Evolutionary conservation across 768 basidiomycete genomes (phyloP), one percentile per base, ranked within the genome.

Genomic region (Gloeostereum incarnatum): DNA sequence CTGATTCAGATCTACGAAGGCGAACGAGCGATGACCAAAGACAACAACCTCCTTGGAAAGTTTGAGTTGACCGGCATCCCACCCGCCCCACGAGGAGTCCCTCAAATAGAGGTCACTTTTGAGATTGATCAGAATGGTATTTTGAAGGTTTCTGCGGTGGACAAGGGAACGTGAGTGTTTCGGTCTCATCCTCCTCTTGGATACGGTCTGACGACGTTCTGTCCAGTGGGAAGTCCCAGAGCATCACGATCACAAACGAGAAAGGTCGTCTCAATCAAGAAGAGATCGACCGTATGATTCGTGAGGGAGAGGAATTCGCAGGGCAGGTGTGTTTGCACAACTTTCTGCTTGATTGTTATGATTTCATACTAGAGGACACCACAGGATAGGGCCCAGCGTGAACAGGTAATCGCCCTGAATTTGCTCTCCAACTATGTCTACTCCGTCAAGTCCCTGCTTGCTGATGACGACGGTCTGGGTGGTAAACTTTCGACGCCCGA

Each of bases 1-100:
- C 66, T 96, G 35, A 92, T 98, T 62, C 91, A 97, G 63, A 93
- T 98, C 47, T 97, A 71, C 59, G 93, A 97, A 73, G 92, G 93
- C 59, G 92, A 97, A 66, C 90, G 93, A 54, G 79, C 89, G 35
- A 66, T 94, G 54, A 96, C 93, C 49, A 94, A 93, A 78, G 94
- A 97, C 67, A 96, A 96, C 75, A 93, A 96, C 68, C 80, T 84
- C 35, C 84, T 98, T 49, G 93, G 93, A 64, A 91, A 91, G 61
- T 97, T 96, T 60, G 91, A 96, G 62, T 78, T 96, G 25, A 81
- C 76, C 31, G 58, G 86, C 42, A 94, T 98, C 44, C 92, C 93
- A 22, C 91, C 93, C 25, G 86, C 93, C 2, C 93, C 93, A 47
- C 88, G 92, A 44, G 93, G 93, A 56, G 88, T 92, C 34, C 93